Base-by-base conservation (phyloP, 2,329 filamentous ascomycete genomes). In the Fusarium sp. region DNA sequence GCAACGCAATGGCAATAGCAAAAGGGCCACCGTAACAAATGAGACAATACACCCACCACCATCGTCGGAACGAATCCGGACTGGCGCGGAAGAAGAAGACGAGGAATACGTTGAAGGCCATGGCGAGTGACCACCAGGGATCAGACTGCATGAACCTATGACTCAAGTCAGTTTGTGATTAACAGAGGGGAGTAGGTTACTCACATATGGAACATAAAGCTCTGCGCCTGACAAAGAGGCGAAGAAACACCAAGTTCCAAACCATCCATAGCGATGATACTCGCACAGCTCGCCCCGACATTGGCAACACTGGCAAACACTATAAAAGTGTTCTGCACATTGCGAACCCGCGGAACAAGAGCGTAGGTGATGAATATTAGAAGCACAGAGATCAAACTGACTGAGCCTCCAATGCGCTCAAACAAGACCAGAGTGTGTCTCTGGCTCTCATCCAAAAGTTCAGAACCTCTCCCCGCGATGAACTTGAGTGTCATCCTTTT, bases 31-130 rank as follows among this genome's bases (percentile, higher is more conserved):
- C 92, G 61, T 94, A 96, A 77, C 91, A 93, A 48, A 90, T 80
- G 3, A 90, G 54, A 40, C 90, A 85, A 77, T 95, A 95, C 51
- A 89, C 84, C 85, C 90, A 92, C 74, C 91, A 87, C 77, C 92
- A 92, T 48, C 86, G 86, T n/a, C 87, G 85, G 75, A 94, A 94
- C 54, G 91, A 90, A 10, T 90, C 90, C 1, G 87, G 86, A 48
- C 83, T 87, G 49, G 85, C 83, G n/a, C 85, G 83, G 70, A 85
- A 85, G 79, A 88, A 89, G 77, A 89, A 89, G 62, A 89, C 87
- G 54, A 94, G 85, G 74, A 91, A 92, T 67, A 95, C 92, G 75
- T 95, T 96, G 76, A 91, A 84, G 5, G 92, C 92, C 92, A 96
- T 95, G 69, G 91, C 91, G 57, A 94, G 87, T 0, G 91, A 92